phyloP scores from a whole-genome alignment of 768 basidiomycete genomes.

The Lentinula guzmanii region DNA sequence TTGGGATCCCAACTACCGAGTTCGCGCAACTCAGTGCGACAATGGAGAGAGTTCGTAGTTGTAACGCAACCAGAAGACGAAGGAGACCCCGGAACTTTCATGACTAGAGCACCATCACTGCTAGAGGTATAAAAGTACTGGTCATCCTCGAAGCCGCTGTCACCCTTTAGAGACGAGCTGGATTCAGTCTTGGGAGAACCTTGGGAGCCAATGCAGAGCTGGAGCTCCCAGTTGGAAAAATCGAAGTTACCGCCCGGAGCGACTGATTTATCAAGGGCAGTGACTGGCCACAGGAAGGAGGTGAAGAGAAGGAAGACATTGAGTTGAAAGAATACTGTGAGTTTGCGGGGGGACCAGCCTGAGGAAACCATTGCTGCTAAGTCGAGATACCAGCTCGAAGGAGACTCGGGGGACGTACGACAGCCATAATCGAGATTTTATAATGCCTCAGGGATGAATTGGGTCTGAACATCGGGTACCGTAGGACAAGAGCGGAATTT shows the following conservation, averaged over 20 bases:
- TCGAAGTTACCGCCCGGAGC: constrained; percentile 6
- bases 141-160: neutral
- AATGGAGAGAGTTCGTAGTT: constrained; percentile 1
- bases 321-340: neutral
- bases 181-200: neutral
- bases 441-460: neutral
- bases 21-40: constrained; percentile 4
- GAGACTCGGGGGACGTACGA: neutral
- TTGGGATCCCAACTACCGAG: constrained; percentile 1
- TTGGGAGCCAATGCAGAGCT: neutral
- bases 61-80: constrained; percentile 1
- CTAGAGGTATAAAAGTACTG: constrained; percentile 2
- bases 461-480: neutral
- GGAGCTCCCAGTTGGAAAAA: constrained; percentile 3
- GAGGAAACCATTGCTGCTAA: neutral
- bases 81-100: constrained; percentile 6
- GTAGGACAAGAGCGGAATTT: neutral
- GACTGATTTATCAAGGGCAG: neutral
- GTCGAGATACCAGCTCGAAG: neutral
- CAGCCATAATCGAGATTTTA: neutral
- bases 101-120: neutral
- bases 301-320: neutral
- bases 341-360: neutral
- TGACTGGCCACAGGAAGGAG: neutral
- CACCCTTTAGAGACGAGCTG: neutral